Evolutionary conservation across 73 alveolate species (phyloP).

Genomic region (Tetrahymena malaccensis): DNA sequence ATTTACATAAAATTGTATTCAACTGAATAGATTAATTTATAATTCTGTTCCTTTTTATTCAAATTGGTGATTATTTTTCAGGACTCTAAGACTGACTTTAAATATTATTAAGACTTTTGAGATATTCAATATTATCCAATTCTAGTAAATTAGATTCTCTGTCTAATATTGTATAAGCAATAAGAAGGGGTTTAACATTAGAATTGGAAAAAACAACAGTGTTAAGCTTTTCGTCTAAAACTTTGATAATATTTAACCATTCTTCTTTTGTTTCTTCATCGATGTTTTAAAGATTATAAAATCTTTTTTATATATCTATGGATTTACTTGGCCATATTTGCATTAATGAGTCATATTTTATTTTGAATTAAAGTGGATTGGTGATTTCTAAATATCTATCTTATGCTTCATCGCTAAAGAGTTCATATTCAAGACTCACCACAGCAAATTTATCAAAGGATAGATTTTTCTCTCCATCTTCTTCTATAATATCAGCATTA

Average conservation of each 20-base stretch:
- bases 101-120: not conserved
- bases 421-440: constrained; percentile 26
- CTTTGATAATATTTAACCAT: constrained; percentile 10
- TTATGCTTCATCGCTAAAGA: constrained; percentile 18
- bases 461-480: constrained; percentile 26
- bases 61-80: not conserved
- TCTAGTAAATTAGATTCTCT: constrained; percentile 1
- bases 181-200: constrained; percentile 18
- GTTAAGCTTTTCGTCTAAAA: not conserved
- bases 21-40: too few relatives aligned
- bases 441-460: constrained; percentile 35
- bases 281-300: not conserved
- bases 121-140: not conserved
- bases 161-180: constrained; percentile 11
- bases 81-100: too few relatives aligned
- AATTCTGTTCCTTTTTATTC: too few relatives aligned
- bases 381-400: constrained; percentile 9
- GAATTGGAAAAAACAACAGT: not conserved
- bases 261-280: constrained; percentile 12
- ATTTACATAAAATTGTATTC: too few relatives aligned
- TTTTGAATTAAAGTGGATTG: not conserved
- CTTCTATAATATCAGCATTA: constrained; percentile 19
- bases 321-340: not conserved
- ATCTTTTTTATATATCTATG: constrained; percentile 1
- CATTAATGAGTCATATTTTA: constrained; percentile 1